Evolutionary conservation across 2,329 filamentous ascomycete species (phyloP), one percentile per base, ranked within the genome.

Genomic region (Cladosporium sp.): DNA sequence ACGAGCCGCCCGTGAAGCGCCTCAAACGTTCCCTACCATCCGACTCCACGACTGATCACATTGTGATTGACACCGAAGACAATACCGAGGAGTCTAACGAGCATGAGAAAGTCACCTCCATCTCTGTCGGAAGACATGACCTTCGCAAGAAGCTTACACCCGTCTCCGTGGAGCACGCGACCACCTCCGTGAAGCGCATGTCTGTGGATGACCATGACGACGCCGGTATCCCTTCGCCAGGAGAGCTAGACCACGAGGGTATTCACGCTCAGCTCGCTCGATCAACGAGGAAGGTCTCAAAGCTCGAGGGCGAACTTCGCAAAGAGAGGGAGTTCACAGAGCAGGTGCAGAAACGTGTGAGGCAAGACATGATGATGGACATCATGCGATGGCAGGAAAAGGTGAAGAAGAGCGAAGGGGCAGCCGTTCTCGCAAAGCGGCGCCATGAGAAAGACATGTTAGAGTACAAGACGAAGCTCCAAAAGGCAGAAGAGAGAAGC

Each of bases 281-380:
- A 8, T n/a, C 21, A n/a, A 30, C 57, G 18, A 21, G 14, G 23
- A 57, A 63, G 34, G 32, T 57, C 49, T 28, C 36, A n/a, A 51
- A 51, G 11, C 49, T 63, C 14, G 39, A 34, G 25, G 61, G 10
- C 26, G 61, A 63, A 16, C 61, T 63, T 34, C 16, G n/a, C 28
- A 13, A 21, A 32, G 16, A 56, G 53, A 56, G 53, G 8, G 26
- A 18, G 10, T 56, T 56, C 53, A 56, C 28, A 11, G 28, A 56
- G 53, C 25, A 51, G 43, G 58, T 28, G 30, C 43, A 62, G 30
- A n/a, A 25, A 2, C 39, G 57, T 23, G 36, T 56, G 21, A 65
- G 58, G 51, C 66, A 65, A 60, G 66, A 66, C 32, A 66, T 68
- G 65, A 18, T 66, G 28, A 57, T 68, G 43, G 49, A 63, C 58